Evolutionary conservation across 2,329 filamentous ascomycete genomes (phyloP).

Genomic region (Penicillium sp.): DNA sequence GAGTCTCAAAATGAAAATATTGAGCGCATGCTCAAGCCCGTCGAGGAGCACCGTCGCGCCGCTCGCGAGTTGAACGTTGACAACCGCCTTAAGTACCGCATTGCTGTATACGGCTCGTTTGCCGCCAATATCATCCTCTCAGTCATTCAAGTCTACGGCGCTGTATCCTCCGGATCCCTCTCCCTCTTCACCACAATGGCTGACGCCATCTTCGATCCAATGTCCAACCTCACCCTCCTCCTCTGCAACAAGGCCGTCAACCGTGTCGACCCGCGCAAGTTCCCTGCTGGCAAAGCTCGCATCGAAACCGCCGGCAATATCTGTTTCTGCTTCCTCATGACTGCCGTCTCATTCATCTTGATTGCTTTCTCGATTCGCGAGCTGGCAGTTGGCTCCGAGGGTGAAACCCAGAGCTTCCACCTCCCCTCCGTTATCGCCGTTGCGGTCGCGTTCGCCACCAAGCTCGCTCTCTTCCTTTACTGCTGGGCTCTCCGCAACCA

Average conservation of each 20-base stretch:
- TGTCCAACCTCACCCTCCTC: slow-evolving; percentile 86
- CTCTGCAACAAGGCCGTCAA: slow-evolving; percentile 85
- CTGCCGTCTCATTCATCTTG: slow-evolving; percentile 83
- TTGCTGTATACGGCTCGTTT: slow-evolving; percentile 69
- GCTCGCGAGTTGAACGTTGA: slow-evolving; percentile 78
- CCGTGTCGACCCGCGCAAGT: slow-evolving; percentile 80
- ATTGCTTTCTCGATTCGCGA: slow-evolving; percentile 84
- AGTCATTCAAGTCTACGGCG: slow-evolving; percentile 83
- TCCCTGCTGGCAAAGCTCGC: slow-evolving; percentile 88
- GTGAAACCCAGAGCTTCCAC: slow-evolving; percentile 67
- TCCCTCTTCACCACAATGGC: slow-evolving; percentile 98
- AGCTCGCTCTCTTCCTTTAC: slow-evolving; percentile 82
- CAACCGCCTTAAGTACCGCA: slow-evolving; percentile 68
- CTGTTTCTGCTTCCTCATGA: slow-evolving; percentile 95
- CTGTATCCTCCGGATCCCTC: slow-evolving; percentile 82
- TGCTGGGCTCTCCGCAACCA: slow-evolving; percentile 89
- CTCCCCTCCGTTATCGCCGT: slow-evolving; percentile 85
- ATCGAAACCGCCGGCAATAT: slow-evolving; percentile 97
- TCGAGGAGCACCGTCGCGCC: slow-evolving; percentile 84
- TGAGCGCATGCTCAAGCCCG: slow-evolving; percentile 84
- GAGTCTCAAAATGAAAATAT: slow-evolving; percentile 91
- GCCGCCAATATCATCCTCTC: slow-evolving; percentile 79
- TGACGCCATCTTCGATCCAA: slow-evolving; percentile 88
- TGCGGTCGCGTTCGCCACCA: slow-evolving; percentile 78
- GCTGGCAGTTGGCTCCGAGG: slow-evolving; percentile 54